phyloP scores from a whole-genome alignment of 352 stramenopile genomes.

The Phytophthora agathidicida region DNA sequence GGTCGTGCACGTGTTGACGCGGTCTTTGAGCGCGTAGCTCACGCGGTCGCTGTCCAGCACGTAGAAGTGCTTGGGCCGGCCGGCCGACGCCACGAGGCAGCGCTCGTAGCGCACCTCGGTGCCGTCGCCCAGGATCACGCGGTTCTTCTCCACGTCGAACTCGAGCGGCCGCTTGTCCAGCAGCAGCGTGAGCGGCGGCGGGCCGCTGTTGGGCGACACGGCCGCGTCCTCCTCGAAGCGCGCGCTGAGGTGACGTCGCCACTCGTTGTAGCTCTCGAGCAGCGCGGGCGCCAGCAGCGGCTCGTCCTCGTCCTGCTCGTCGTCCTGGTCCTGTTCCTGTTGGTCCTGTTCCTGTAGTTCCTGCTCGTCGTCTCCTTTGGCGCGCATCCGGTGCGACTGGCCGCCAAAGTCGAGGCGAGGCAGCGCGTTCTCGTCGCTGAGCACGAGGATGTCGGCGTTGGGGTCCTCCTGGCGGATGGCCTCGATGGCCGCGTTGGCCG shows the following conservation, averaged over 20 bases:
- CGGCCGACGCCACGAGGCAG: slow-evolving; percentile 87
- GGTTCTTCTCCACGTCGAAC: slow-evolving; percentile 89
- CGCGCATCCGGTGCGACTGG: neutral
- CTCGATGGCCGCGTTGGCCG: slow-evolving; percentile 91
- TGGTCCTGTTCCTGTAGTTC: too few species aligned
- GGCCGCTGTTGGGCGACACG: slow-evolving; percentile 5
- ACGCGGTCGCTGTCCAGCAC: slow-evolving; percentile 86
- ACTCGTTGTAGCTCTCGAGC: slow-evolving; percentile 92
- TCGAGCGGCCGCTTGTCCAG: slow-evolving; percentile 77
- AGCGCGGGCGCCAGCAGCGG: slow-evolving; percentile 55
- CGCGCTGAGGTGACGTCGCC: slow-evolving; percentile 84
- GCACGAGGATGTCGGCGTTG: slow-evolving; percentile 86
- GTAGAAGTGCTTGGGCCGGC: slow-evolving; percentile 87
- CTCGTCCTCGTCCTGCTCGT: slow-evolving; percentile 21
- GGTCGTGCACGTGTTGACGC: slow-evolving; percentile 87
- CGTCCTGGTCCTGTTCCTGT: too few species aligned
- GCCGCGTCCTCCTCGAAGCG: slow-evolving; percentile 76
- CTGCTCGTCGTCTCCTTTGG: neutral
- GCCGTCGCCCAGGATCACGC: slow-evolving; percentile 80
- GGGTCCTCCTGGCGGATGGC: slow-evolving; percentile 86
- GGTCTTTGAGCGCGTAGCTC: slow-evolving; percentile 83
- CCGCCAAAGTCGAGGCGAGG: slow-evolving; percentile 58
- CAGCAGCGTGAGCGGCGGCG: slow-evolving; percentile 71
- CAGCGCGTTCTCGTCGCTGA: slow-evolving; percentile 81
- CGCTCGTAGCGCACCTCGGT: slow-evolving; percentile 86